phyloP scores from a whole-genome alignment of 2,329 filamentous ascomycete species.

The Furcasterigmium sp. region DNA sequence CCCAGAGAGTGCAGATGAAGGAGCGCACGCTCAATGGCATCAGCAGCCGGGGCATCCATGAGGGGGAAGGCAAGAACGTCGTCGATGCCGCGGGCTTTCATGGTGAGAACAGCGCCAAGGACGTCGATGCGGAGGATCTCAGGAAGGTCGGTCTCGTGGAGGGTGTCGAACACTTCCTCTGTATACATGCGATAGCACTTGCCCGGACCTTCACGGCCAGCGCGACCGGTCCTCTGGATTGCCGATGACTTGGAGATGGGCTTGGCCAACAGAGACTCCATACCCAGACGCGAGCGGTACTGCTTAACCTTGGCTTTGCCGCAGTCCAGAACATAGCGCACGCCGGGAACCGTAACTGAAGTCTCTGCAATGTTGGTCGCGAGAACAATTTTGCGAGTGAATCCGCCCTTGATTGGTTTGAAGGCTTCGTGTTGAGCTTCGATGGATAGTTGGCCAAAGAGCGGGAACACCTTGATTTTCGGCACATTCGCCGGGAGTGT shows the following conservation, averaged over 20 bases:
- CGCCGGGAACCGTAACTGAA: conserved; percentile 90
- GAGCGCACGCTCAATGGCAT: conserved; percentile 76
- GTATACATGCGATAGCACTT: conserved; percentile 91
- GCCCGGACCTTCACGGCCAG: conserved; percentile 85
- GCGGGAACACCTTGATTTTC: conserved; percentile 65
- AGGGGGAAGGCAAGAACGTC: conserved; percentile 81
- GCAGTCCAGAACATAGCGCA: conserved; percentile 85
- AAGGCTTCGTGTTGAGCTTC: conserved; percentile 85
- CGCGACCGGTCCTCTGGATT: conserved; percentile 84
- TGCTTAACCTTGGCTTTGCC: conserved; percentile 95
- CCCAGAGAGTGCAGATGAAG: conserved; percentile 74
- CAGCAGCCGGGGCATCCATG: conserved; percentile 72
- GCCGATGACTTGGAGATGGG: conserved; percentile 91
- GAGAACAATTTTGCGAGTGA: conserved; percentile 82
- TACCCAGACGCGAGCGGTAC: conserved; percentile 75
- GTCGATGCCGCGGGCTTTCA: conserved; percentile 85
- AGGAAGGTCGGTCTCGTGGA: conserved; percentile 72
- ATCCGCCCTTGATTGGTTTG: conserved; percentile 61
- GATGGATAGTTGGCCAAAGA: conserved; percentile 88
- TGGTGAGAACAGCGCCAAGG: conserved; percentile 77
- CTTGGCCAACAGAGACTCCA: conserved; percentile 87
- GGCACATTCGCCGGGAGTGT: conserved; percentile 72
- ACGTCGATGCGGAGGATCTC: conserved; percentile 91
- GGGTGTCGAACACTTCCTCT: conserved; percentile 62
- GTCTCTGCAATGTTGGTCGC: conserved; percentile 99